phyloP scores from a whole-genome alignment of 2,329 filamentous ascomycete genomes.

The Hypoxylon sp. region DNA sequence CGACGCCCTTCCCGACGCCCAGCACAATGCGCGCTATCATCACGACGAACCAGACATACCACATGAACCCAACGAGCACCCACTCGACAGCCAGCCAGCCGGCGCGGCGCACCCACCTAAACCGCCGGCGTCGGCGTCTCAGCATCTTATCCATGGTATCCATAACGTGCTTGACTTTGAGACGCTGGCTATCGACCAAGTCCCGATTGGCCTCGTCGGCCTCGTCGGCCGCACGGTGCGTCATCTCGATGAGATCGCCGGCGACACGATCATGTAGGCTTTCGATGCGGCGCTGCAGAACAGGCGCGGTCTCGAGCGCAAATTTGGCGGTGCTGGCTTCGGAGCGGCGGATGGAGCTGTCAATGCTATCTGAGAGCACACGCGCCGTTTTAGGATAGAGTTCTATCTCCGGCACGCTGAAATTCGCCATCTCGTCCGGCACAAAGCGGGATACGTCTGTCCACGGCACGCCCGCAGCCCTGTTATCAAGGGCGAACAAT shows the following conservation, averaged over 20 bases:
- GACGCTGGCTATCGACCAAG: conserved; percentile 79
- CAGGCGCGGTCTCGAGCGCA: conserved; percentile 66
- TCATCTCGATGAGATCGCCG: conserved; percentile 69
- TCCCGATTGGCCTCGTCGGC: conserved; percentile 84
- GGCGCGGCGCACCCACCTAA: conserved; percentile 80
- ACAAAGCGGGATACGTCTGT: conserved; percentile 59
- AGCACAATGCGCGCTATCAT: conserved; percentile 77
- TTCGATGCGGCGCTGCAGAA: conserved; percentile 64
- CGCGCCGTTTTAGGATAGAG: conserved; percentile 66
- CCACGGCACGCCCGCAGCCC: conserved; percentile 55
- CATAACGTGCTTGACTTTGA: conserved; percentile 83
- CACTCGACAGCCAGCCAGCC: conserved; percentile 90
- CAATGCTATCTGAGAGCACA: conserved; percentile 63
- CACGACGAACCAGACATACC: conserved; percentile 93
- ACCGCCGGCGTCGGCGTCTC: conserved; percentile 73
- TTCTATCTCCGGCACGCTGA: conserved; percentile 58
- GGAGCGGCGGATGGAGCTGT: conserved; percentile 66
- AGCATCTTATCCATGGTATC: conserved; percentile 85
- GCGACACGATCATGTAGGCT: conserved; percentile 62
- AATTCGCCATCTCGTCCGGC: conserved; percentile 50
- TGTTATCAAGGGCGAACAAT: conserved; percentile 52
- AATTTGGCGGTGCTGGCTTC: conserved; percentile 72
- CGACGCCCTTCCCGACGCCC: conserved; percentile 71
- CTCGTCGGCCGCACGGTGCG: conserved; percentile 78
- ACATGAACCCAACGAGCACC: conserved; percentile 89